Conservation (phyloP, 129 eudicot genomes). For the Heracleum sosnowskyi region DNA sequence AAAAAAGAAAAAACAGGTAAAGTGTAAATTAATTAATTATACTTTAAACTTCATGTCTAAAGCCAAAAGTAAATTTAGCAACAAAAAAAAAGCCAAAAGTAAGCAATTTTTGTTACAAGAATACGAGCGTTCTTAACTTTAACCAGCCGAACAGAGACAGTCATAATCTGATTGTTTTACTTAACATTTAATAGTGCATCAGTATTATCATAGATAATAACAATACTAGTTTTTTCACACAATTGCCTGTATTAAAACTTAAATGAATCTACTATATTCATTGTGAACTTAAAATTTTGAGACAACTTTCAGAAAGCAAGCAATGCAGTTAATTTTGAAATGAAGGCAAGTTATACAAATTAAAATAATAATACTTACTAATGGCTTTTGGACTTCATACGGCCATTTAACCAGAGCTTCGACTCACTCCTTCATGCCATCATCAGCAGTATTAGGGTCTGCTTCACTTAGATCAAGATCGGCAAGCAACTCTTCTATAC, state of each 20-base stretch:
- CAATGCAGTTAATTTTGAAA: background rate
- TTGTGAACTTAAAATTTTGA: background rate
- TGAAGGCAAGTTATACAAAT: background rate
- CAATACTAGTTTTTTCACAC: background rate
- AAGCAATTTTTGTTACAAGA: background rate
- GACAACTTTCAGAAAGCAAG: background rate
- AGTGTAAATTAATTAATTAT: background rate
- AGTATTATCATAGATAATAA: background rate
- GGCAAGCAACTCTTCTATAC: constrained; percentile 10
- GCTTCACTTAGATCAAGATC: constrained; percentile 4
- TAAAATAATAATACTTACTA: background rate
- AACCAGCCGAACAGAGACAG: background rate
- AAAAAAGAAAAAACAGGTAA: background rate
- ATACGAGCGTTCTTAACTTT: background rate
- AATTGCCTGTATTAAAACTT: background rate
- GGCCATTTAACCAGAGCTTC: background rate
- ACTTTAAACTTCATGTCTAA: background rate
- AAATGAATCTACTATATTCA: background rate
- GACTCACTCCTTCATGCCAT: constrained; percentile 12
- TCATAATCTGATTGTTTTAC: background rate
- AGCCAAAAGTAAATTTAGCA: background rate
- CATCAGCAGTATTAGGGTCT: background rate
- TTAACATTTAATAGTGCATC: background rate
- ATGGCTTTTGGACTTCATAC: background rate
- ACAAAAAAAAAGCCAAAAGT: no score